Percentiles rank a stretch among this genome's conserved stretches.
phyloP scores from a whole-genome alignment of 2,329 filamentous ascomycete genomes.

The Phyllosticta capitalensis region DNA sequence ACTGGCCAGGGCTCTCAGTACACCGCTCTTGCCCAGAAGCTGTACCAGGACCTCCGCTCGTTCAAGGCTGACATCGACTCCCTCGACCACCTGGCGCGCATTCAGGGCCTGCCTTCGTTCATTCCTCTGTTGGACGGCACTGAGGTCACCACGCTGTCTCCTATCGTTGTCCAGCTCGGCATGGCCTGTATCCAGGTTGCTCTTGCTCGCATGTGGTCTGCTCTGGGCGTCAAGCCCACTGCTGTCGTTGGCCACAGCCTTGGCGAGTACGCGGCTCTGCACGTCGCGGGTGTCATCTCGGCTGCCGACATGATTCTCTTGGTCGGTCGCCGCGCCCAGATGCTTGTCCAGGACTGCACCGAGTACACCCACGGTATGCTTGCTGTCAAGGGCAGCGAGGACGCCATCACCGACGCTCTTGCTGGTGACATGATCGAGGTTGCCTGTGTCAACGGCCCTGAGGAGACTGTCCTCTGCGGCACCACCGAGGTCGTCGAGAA shows the following conservation, averaged over 20 bases:
- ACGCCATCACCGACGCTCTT: slow-evolving; percentile 45
- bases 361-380: slow-evolving; percentile 59
- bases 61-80: slow-evolving; percentile 43
- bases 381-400: slow-evolving; percentile 43
- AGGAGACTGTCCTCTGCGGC: slow-evolving; percentile 65
- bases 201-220: slow-evolving; percentile 43
- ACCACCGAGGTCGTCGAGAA: slow-evolving; percentile 50
- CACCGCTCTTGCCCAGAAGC: slow-evolving; percentile 40
- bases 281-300: slow-evolving; percentile 61
- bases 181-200: slow-evolving; percentile 46
- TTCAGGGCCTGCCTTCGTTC: slow-evolving; percentile 41
- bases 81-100: slow-evolving; percentile 37
- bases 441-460: slow-evolving; percentile 67
- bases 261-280: slow-evolving; percentile 64
- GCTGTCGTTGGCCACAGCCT: slow-evolving; percentile 51
- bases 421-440: slow-evolving; percentile 43
- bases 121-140: slow-evolving; percentile 40
- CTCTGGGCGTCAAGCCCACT: slow-evolving; percentile 45
- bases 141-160: slow-evolving; percentile 41
- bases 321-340: slow-evolving; percentile 57
- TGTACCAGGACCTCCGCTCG: slow-evolving; percentile 39
- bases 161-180: slow-evolving; percentile 43
- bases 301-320: slow-evolving; percentile 63
- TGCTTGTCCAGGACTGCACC: slow-evolving; percentile 56
- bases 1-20: slow-evolving; percentile 46